phyloP scores from a whole-genome alignment of 108 stramenopile genomes.

The Cyclostephanos invisitatus region DNA sequence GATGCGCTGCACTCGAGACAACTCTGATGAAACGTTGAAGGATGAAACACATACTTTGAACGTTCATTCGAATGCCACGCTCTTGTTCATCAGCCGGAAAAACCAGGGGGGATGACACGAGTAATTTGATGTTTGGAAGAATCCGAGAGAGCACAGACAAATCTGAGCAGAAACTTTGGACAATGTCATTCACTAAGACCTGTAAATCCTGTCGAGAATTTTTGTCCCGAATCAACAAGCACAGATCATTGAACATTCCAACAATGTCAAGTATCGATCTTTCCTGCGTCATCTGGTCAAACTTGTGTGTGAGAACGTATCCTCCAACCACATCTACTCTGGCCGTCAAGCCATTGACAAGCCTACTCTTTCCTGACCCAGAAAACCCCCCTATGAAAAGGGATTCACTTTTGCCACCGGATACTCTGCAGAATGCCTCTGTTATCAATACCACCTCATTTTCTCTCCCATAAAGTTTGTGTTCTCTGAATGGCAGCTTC shows the following conservation, averaged over 20 bases:
- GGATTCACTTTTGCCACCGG: constrained; percentile 32
- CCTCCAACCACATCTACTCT: constrained; percentile 2
- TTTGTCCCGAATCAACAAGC: constrained; percentile 18
- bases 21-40: too few relatives aligned
- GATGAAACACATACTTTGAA: constrained; percentile 30
- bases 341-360: too few relatives aligned
- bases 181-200: constrained; percentile 11
- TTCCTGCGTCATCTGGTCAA: constrained; percentile 27
- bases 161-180: constrained; percentile 23
- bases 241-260: constrained; percentile 39
- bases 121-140: constrained; percentile 25
- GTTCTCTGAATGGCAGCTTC: constrained; percentile 4
- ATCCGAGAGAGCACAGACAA: constrained; percentile 14
- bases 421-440: too few relatives aligned
- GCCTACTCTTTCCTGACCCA: constrained; percentile 25
- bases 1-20: too few relatives aligned
- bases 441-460: constrained; percentile 19
- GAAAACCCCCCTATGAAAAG: constrained; percentile 32
- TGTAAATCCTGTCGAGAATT: constrained; percentile 9
- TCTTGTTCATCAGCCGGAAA: constrained; percentile 31
- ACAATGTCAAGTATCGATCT: constrained; percentile 27
- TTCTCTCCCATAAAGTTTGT: constrained; percentile 36
- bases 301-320: constrained; percentile 24
- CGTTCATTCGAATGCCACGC: constrained; percentile 25
- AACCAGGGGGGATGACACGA: background rate